Evolutionary conservation across 192 early-diverging fungal species (phyloP), one percentile per base, ranked within the genome.

Genomic region (Backusella morwellensis): DNA sequence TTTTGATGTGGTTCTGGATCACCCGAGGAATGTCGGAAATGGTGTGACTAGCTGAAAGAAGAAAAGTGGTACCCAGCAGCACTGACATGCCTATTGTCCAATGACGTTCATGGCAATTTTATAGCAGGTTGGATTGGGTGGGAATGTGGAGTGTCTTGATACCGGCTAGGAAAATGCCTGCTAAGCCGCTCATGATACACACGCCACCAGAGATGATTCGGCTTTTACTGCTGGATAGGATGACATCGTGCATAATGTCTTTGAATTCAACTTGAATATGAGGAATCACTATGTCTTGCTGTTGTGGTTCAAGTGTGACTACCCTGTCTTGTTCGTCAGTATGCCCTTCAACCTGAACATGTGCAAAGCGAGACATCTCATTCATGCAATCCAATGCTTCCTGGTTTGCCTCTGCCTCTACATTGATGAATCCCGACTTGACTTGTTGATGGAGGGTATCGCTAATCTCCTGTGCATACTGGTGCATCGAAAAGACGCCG

Each of bases 401-500:
- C 3, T 86, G 75, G 54, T 78, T 80, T n/a, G 91, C 84, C 35
- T 89, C 84, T 35, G 78, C 68, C 79, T 93, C 90, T 72, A 83
- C 86, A 72, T 84, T 83, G n/a, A 81, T 75, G 35, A 92, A 85
- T 36, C 87, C 89, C 52, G 86, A 84, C 54, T 89, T 85, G 70
- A 93, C 79, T 9, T 88, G 81, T 54, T 89, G 83, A 19, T 88
- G 84, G 81, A 92, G 88, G 40, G 87, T 79, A 70, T 90, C 85
- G 52, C 91, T 84, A 54, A 98, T 83, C 54, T 92, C 90, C 41
- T 89, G 85, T 15, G 96, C 94, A 83, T 97, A 98, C 59, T 89
- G 84, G 91, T 93, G 94, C 41, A 92, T 88, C 73, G 91, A 90
- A 15, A 95, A 76, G 38, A 96, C 73, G n/a, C 97, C 95, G 36